A percentile compares a stretch with the other conserved stretches of the same genome.
phyloP scores from a whole-genome alignment of 257 asterid genomes.

The Plantago elongata region DNA sequence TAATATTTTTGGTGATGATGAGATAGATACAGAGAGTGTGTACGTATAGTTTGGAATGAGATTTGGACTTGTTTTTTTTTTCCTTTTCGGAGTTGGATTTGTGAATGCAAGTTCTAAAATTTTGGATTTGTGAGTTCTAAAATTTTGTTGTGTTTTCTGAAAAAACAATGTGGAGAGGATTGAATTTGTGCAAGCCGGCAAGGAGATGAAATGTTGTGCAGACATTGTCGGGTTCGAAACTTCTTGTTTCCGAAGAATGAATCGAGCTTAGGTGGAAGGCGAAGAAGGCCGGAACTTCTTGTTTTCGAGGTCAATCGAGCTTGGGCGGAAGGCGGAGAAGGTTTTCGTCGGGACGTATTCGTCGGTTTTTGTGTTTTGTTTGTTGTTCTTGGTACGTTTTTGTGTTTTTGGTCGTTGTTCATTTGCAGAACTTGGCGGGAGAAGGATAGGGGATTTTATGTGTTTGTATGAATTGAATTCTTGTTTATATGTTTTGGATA shows the following conservation, averaged over 20 bases:
- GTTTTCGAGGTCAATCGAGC: no score
- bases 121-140: conserved; percentile 14
- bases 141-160: neutral
- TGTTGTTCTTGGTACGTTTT: neutral
- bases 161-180: conserved; percentile 21
- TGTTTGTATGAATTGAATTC: conserved; percentile 19
- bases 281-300: no score
- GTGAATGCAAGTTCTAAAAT: conserved; percentile 10
- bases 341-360: neutral
- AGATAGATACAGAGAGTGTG: conserved; percentile 35
- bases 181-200: neutral
- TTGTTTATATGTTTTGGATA: neutral
- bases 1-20: neutral
- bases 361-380: neutral
- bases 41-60: conserved; percentile 29
- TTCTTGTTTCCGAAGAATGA: no score
- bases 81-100: conserved; percentile 4
- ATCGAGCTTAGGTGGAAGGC: no score
- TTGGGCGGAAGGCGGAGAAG: no score
- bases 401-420: neutral
- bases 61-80: neutral
- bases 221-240: conserved; percentile 10
- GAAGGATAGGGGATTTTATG: conserved; percentile 28
- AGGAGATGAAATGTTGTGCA: conserved; percentile 22
- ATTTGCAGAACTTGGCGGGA: conserved; percentile 34